Base-by-base conservation (phyloP, 441 rosid species). In the Jatropha podagrica region DNA sequence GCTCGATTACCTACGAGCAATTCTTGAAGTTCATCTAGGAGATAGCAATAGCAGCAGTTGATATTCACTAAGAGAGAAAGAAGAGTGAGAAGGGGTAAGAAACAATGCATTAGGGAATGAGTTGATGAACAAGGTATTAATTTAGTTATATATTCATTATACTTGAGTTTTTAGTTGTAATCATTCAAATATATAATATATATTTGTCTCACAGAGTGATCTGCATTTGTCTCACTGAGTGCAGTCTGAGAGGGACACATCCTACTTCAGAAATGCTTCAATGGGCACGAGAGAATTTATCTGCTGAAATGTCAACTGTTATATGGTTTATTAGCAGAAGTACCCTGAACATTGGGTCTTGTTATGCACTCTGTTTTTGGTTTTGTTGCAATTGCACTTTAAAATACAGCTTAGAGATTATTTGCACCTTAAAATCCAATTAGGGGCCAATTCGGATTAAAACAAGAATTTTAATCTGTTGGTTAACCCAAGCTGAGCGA, bases 1-100 rank as follows among this genome's bases (percentile, higher is more conserved):
- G 86, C 90, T 88, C 17, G 92, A 88, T 1, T 90, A 91, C 84
- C 77, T 91, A 27, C 89, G 98, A 81, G 83, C 81, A 81, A 84
- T 92, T 81, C 93, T 94, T 68, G 68, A 77, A 41, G 89, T 78
- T 73, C 85, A 85, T 77, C 74, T 89, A n/a, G 85, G 80, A 40
- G 85, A 78, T 41, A 48, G 59, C 56, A 44, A 37, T 56, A 59
- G n/a, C 56, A 60, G 4, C 13, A 63, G 18, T 5, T 17, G 44
- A 65, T 23, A 11, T 15, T 41, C 38, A 17, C 59, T 40, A 1
- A 18, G 40, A 41, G n/a, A 42, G 41, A 51, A 32, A 37, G 49
- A 27, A 7, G 70, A 40, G 7, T 17, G 59, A 55, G 23, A 55
- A 7, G 37, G 63, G 15, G 9, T 4, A 13, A 15, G 37, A 74